These are phyloP conservation scores for Colletotrichum siamense DNA, from an alignment of 2,329 filamentous ascomycete species.

Conservation along the genomic window DNA sequence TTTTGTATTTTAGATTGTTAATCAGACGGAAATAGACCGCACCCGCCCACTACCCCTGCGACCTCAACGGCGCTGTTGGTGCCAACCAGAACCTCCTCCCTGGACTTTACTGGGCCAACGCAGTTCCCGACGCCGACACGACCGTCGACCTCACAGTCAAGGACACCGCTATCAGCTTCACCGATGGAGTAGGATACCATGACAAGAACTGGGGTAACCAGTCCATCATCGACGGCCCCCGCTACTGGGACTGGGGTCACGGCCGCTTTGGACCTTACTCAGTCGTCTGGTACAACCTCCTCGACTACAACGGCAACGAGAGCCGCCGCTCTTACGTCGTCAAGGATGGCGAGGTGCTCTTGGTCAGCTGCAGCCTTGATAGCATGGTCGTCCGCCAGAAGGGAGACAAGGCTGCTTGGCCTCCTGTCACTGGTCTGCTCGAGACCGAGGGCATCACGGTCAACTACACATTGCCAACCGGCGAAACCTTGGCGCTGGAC, in stretches of 20 bases:
- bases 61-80: not conserved
- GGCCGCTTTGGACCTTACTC: conserved; percentile 44
- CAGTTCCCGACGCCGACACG: not conserved
- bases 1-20: accelerated
- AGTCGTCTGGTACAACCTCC: conserved; percentile 47
- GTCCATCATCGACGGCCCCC: conserved; percentile 16
- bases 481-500: not conserved
- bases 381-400: conserved; percentile 24
- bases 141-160: not conserved
- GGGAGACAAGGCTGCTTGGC: conserved; percentile 19
- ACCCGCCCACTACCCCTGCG: not conserved
- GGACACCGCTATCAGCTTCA: not conserved
- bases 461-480: not conserved
- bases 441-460: not conserved
- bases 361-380: conserved; percentile 28
- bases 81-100: not conserved
- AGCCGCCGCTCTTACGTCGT: conserved; percentile 32
- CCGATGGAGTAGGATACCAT: conserved; percentile 44
- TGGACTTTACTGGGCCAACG: not conserved
- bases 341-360: conserved; percentile 29
- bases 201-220: conserved; percentile 52
- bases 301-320: conserved; percentile 29
- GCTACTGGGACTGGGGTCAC: conserved; percentile 50
- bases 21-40: not conserved
- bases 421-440: not conserved